Evolutionary conservation across 1,284 basidiomycete genomes (phyloP).

Genomic region (Ceratobasidium sp.): DNA sequence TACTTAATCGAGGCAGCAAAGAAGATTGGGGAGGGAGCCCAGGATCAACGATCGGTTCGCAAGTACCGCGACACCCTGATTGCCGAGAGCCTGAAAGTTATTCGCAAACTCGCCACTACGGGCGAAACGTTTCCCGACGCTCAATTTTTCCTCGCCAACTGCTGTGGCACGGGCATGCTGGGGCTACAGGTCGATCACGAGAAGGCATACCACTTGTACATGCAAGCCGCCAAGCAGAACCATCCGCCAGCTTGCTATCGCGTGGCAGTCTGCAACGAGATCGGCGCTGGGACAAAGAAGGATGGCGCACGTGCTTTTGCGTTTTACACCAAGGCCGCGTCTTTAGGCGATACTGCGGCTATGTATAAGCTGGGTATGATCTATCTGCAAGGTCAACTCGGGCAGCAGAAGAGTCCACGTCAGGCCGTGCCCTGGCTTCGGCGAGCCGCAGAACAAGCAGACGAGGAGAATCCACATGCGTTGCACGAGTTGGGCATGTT

Average conservation of each 20-base stretch:
- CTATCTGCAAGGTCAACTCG: constrained; percentile 84
- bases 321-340: constrained; percentile 97
- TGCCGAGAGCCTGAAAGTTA: constrained; percentile 88
- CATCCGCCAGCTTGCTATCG: constrained; percentile 96
- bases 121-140: constrained; percentile 93
- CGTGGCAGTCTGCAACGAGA: constrained; percentile 98
- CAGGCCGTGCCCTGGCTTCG: constrained; percentile 96
- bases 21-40: constrained; percentile 77
- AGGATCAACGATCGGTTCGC: constrained; percentile 81
- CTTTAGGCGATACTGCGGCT: constrained; percentile 94
- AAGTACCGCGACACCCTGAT: constrained; percentile 93
- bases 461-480: constrained; percentile 98
- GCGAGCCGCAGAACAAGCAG: constrained; percentile 95
- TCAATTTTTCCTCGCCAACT: constrained; percentile 99
- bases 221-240: constrained; percentile 97
- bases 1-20: constrained; percentile 99
- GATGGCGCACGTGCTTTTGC: constrained; percentile 90
- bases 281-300: constrained; percentile 96
- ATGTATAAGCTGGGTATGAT: constrained; percentile 99
- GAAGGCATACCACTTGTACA: constrained; percentile 96
- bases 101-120: constrained; percentile 91
- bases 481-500: constrained; percentile 95
- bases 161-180: constrained; percentile 93
- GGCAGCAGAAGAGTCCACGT: constrained; percentile 85
- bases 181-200: constrained; percentile 97